Evolutionary conservation across 179 eudicot species (phyloP), one percentile per base, ranked within the genome.

Genomic region (Actinidia chinensis): DNA sequence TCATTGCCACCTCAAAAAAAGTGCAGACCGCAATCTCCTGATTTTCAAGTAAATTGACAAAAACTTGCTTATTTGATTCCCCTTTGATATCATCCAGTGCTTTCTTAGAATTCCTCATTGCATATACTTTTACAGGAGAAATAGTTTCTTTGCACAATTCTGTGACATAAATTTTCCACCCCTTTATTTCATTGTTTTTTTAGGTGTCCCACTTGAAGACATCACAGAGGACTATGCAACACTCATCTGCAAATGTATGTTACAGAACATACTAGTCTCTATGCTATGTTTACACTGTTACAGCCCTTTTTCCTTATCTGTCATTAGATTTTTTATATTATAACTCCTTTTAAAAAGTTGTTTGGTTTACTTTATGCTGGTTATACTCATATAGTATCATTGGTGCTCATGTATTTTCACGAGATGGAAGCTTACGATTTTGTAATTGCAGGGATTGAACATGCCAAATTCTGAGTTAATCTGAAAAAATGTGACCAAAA

Each of bases 191-290:
- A 59, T 55, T 76, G 71, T 68, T 67, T 43, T 0, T 68, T 61
- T 63, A 84, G 89, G 84, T 42, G 70, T 84, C 85, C 71, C 79
- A 78, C 74, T 83, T 84, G 65, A 83, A 75, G 85, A 84, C 88
- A 14, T 79, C 73, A 50, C 80, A 79, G 70, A 83, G 87, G 74
- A 86, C 87, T 15, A 76, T 78, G 66, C 86, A 84, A 48, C 84
- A 70, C 70, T 83, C 79, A 74, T 81, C 80, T 58, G 76, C 80
- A 79, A 85, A 82, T 68, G 88, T 86, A 83, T 59, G 83, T 67
- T 68, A 64, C 54, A 12, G 28, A 44, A 33, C 67, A 3, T 40
- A 2, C 68, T 74, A 50, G 15, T 63, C n/a, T 22, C 71, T 22
- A 1, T 51, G 15, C 5, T 8, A 7, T 67, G 15, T 28, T 28